Evolutionary conservation across 192 early-diverging fungal genomes (phyloP).

Genomic region (Gigaspora rosea): DNA sequence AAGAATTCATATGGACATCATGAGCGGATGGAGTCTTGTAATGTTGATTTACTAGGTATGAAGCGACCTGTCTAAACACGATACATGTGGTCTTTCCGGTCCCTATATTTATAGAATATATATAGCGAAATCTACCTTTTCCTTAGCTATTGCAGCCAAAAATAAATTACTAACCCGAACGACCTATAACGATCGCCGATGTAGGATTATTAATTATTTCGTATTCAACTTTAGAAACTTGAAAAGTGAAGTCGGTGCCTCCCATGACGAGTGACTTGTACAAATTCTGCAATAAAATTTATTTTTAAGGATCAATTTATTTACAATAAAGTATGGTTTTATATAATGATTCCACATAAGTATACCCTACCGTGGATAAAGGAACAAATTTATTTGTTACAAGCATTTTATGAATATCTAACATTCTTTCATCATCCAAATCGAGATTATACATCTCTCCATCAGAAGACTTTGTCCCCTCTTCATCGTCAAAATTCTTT

Average conservation of each 20-base stretch:
- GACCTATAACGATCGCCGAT: constrained; percentile 14
- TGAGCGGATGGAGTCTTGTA: background rate
- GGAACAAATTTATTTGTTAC: constrained; percentile 24
- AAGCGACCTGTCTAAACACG: constrained; percentile 19
- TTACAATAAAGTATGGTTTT: background rate
- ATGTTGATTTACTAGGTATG: constrained; percentile 1
- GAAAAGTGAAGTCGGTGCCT: constrained; percentile 10
- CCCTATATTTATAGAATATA: background rate
- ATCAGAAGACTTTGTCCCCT: background rate
- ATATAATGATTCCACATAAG: background rate
- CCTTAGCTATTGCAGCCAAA: too few species aligned
- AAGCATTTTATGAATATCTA: constrained; percentile 23
- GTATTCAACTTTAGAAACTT: constrained; percentile 11
- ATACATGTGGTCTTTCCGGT: constrained; percentile 25
- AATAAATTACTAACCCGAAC: constrained; percentile 19
- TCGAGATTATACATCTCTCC: background rate
- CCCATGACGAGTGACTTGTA: background rate
- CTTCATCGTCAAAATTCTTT: background rate
- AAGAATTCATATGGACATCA: background rate
- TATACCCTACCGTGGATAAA: constrained; percentile 8
- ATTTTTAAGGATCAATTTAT: background rate
- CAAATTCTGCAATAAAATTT: constrained; percentile 10
- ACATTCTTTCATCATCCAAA: background rate
- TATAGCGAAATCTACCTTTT: background rate
- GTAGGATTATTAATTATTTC: constrained; percentile 21